Conservation (phyloP, 257 asterid species). For the Anisodus acutangulus region DNA sequence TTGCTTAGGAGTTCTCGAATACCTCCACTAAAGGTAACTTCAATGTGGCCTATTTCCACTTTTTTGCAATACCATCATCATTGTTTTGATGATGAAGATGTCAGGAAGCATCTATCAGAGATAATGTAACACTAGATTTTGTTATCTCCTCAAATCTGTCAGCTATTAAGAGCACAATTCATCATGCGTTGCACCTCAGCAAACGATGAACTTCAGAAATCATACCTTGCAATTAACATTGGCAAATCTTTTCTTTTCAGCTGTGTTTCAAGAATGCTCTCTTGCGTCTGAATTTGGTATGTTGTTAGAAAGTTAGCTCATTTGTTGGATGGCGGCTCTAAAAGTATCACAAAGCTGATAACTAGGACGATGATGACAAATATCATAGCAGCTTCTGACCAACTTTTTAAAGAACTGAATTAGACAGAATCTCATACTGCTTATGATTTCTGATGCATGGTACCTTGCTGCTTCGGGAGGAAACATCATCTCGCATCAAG, state of each 20-base stretch:
- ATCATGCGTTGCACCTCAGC: not conserved
- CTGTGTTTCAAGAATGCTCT: not conserved
- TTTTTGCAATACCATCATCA: no score
- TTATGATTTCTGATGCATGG: not conserved
- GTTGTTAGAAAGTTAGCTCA: not conserved
- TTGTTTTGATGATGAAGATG: no score
- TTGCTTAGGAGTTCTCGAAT: no score
- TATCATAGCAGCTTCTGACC: not conserved
- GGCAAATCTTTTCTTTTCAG: not conserved
- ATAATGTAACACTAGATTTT: no score
- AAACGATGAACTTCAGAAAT: not conserved
- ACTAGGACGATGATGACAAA: not conserved
- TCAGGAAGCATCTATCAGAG: no score
- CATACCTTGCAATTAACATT: not conserved
- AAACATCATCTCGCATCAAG: not conserved
- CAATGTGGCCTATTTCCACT: no score
- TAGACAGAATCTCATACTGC: not conserved
- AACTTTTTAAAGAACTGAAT: not conserved
- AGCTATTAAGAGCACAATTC: no score
- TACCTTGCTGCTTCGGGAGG: not conserved
- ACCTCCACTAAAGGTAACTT: no score
- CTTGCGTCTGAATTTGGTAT: not conserved
- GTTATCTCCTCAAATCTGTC: no score
- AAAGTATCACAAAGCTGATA: not conserved
- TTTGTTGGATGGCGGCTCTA: not conserved